phyloP scores from a whole-genome alignment of 2,329 filamentous ascomycete species.

The Xylaria sp. region DNA sequence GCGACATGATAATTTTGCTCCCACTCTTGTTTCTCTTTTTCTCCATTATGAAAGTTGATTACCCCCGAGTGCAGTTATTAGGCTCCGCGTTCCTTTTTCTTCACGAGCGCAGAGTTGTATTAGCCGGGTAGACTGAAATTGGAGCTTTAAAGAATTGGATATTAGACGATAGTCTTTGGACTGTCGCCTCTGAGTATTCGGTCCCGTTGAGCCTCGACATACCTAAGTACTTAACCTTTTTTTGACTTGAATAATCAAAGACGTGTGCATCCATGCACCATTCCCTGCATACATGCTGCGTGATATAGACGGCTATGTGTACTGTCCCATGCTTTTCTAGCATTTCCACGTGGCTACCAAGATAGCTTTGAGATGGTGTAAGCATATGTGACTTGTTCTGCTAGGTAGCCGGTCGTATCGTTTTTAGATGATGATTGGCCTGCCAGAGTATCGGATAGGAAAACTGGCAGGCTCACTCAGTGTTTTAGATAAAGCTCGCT shows the following conservation, averaged over 20 bases:
- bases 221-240: not conserved
- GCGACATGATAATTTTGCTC: constrained; percentile 26
- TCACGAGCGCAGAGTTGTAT: constrained; percentile 66
- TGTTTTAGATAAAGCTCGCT: not conserved
- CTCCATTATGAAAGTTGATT: constrained; percentile 64
- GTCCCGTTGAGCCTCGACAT: constrained; percentile 67
- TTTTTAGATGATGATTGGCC: not conserved
- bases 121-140: constrained; percentile 67
- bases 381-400: not conserved
- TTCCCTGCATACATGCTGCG: not conserved
- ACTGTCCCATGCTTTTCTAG: not conserved
- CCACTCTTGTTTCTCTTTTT: constrained; percentile 46
- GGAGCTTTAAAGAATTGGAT: constrained; percentile 74
- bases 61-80: constrained; percentile 64
- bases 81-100: constrained; percentile 59
- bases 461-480: not conserved
- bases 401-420: not conserved
- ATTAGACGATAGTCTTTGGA: constrained; percentile 55
- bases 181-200: constrained; percentile 59
- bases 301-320: not conserved
- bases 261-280: not conserved
- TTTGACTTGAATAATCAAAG: not conserved
- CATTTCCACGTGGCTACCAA: not conserved
- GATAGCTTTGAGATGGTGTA: not conserved
- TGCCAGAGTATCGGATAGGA: not conserved